Base-by-base conservation (phyloP, 306 rosid species). In the Trichosanthes cucumerina region DNA sequence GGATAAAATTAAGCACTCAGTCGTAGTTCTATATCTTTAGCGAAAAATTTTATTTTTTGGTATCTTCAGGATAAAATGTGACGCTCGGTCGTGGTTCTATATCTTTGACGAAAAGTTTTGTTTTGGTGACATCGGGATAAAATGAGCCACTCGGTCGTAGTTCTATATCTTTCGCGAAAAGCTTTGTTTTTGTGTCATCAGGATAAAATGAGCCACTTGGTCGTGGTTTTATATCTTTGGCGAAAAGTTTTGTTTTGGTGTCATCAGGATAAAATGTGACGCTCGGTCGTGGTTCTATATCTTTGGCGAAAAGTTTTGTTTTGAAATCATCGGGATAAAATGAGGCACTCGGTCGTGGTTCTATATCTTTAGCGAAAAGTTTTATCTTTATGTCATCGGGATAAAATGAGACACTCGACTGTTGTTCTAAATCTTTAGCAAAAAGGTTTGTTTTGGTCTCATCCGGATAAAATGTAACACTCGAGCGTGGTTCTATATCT, bases 91-190 rank as follows among this genome's bases (percentile, higher is more conserved):
- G 24, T 2, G 31, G 56, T 9, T 41, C 80, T 23, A 41, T 21
- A 12, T 43, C 72, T 14, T 41, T 46, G 3, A 38, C 16, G 28
- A 78, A 46, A 11, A 9, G 16, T 2, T 59, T 59, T 18, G 26
- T 2, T 62, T 78, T 68, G 10, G 21, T n/a, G 1, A 39, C 54
- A 60, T 31, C 43, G 6, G 24, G 16, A 2, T 82, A 80, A 0
- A 19, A 12, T 1, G 78, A 2, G 3, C 18, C 3, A 3, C 31
- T 78, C 0, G 81, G 83, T 10, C 82, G 76, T 0, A 83, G 83
- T 6, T 80, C 83, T 41, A 84, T 77, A 3, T 87, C 78, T 9
- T 44, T 49, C 0, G 15, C 12, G 1, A 65, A 65, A n/a, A n/a
- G n/a, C n/a, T n/a, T n/a, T n/a, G n/a, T n/a, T n/a, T n/a, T n/a